Percentiles rank a stretch among this genome's conserved stretches.
Evolutionary conservation across 139 green algal species (phyloP).

Genomic region (Tetraselmis chui): DNA sequence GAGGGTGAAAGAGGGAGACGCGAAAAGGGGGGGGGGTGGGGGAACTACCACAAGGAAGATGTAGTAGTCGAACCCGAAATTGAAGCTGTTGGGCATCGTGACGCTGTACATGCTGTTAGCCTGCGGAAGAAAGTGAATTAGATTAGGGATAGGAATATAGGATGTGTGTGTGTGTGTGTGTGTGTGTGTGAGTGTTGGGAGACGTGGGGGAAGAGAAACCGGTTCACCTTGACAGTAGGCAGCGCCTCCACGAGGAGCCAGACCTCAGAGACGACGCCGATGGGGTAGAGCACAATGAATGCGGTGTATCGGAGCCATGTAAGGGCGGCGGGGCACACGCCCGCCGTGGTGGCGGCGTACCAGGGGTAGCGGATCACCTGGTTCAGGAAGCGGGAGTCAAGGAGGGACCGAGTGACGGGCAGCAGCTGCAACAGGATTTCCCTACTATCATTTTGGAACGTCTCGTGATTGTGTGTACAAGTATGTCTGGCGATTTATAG

Average conservation of each 20-base stretch:
- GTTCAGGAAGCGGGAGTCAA: background rate
- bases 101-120: background rate
- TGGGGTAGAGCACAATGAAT: conserved; percentile 4
- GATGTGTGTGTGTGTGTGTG: too few species aligned
- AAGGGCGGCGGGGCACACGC: background rate
- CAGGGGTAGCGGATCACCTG: conserved; percentile 3
- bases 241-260: background rate
- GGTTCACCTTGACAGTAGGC: background rate
- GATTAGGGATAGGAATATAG: too few species aligned
- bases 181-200: too few species aligned
- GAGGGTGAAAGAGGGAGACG: background rate
- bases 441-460: too few species aligned
- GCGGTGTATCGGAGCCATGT: conserved; percentile 2
- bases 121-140: too few species aligned
- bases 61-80: background rate
- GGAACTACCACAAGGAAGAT: background rate
- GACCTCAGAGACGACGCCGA: background rate
- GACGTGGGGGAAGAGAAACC: background rate
- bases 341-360: conserved; percentile 1
- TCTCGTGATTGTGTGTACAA: too few species aligned
- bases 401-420: background rate
- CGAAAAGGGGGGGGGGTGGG: too few species aligned
- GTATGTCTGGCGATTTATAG: too few species aligned
- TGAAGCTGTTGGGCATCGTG: background rate
- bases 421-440: background rate